Evolutionary conservation across 495 filamentous ascomycete species (phyloP).

Genomic region (Penicillium macrosclerotiorum): DNA sequence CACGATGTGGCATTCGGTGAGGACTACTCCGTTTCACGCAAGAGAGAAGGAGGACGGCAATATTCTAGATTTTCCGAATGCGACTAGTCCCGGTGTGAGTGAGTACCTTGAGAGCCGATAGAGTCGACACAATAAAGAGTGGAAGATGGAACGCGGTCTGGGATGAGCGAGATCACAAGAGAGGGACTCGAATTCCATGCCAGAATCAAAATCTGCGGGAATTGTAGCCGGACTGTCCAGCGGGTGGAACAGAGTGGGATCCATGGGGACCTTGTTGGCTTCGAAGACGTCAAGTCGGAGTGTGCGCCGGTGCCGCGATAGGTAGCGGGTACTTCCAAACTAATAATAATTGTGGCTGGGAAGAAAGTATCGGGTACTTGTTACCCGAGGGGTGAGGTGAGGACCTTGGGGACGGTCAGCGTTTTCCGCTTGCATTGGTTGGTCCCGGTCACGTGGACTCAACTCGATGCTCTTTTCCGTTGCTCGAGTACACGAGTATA

Average conservation of each 20-base stretch:
- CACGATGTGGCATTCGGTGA: constrained; percentile 6
- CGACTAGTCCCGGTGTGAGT: constrained; percentile 1
- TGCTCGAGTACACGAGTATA: not conserved
- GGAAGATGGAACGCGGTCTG: no score
- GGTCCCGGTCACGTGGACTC: constrained; percentile 16
- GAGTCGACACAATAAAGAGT: not conserved
- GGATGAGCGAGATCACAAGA: not conserved
- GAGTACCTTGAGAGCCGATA: constrained; percentile 12
- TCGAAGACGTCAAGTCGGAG: constrained; percentile 18
- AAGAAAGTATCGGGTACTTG: constrained; percentile 18
- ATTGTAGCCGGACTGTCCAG: constrained; percentile 8
- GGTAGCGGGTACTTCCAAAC: constrained; percentile 18
- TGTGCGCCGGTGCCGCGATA: no score
- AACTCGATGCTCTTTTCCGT: not conserved
- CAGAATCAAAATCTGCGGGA: constrained; percentile 22
- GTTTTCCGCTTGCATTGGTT: constrained; percentile 20
- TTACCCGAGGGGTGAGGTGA: constrained; percentile 12
- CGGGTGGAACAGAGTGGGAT: constrained; percentile 17
- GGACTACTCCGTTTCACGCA: not conserved
- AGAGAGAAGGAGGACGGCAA: not conserved
- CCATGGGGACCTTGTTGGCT: constrained; percentile 31
- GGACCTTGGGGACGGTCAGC: constrained; percentile 40
- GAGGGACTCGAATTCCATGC: not conserved
- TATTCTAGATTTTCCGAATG: constrained; percentile 1
- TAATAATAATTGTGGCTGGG: not conserved